Evolutionary conservation across 169 alveolate genomes (phyloP).

Genomic region (Fabrea salina): DNA sequence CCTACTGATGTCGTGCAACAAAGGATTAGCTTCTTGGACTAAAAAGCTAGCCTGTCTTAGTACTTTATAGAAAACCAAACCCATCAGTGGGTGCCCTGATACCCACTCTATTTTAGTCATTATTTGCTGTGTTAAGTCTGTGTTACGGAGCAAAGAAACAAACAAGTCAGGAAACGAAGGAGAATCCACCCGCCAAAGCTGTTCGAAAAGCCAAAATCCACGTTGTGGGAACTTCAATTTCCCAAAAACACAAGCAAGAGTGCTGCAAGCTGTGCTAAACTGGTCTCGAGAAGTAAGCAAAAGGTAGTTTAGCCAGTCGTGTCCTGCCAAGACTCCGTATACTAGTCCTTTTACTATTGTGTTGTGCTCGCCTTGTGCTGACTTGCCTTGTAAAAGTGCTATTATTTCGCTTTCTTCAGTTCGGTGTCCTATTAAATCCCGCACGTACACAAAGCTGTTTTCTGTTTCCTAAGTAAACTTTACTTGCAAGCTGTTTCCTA

Average conservation of each 20-base stretch:
- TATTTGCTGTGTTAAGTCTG: not conserved
- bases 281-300: constrained; percentile 5
- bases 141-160: not conserved
- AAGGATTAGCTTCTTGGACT: not conserved
- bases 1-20: not conserved
- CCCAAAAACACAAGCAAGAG: not conserved
- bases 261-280: not conserved
- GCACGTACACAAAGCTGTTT: not conserved
- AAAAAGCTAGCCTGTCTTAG: not conserved
- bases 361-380: not conserved
- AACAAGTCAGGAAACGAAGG: constrained; percentile 11
- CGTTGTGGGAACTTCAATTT: not conserved
- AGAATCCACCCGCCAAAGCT: not conserved
- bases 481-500: not conserved
- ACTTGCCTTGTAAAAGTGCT: not conserved
- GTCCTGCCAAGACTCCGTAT: not conserved
- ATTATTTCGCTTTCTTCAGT: constrained; percentile 10
- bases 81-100: not conserved
- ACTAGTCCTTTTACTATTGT: not conserved
- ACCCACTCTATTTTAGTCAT: not conserved
- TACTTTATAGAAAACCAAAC: constrained; percentile 12
- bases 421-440: not conserved
- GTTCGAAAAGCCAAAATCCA: not conserved
- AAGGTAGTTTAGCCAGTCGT: not conserved
- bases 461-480: not conserved